Conservation (phyloP, 805 yeast species). For the Yarrowia keelungensis region DNA sequence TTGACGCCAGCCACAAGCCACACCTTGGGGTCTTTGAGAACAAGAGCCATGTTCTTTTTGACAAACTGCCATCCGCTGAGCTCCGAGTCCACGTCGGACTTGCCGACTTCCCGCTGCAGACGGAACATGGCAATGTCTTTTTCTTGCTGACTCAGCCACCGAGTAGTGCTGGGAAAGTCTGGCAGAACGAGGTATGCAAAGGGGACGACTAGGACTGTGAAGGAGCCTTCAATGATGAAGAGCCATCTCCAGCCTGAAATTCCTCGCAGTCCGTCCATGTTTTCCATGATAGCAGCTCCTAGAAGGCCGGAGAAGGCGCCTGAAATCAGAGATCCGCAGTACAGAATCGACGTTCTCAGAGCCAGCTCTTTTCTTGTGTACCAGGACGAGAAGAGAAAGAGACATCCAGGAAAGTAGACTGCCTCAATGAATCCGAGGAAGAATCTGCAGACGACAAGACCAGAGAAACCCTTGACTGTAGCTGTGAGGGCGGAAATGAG, state of each 20-base stretch:
- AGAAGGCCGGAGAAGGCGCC: conserved; percentile 66
- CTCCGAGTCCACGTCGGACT: conserved; percentile 12
- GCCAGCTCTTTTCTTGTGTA: conserved; percentile 60
- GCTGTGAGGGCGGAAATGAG: conserved; percentile 58
- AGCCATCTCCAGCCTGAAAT: conserved; percentile 62
- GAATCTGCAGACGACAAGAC: conserved; percentile 55
- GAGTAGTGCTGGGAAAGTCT: conserved; percentile 58
- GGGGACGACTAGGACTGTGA: conserved; percentile 43
- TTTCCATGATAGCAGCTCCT: conserved; percentile 60
- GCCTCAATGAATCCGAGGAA: conserved; percentile 59
- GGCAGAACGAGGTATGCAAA: conserved; percentile 59
- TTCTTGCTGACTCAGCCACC: conserved; percentile 43
- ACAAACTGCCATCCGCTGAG: conserved; percentile 2
- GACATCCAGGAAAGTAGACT: conserved; percentile 58
- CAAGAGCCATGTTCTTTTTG: conserved; percentile 39
- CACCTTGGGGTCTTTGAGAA: conserved; percentile 44
- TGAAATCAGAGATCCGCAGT: conserved; percentile 58
- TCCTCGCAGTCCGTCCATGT: conserved; percentile 54
- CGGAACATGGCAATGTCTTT: conserved; percentile 41
- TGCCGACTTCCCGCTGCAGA: conserved; percentile 41
- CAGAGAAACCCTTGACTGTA: conserved; percentile 55
- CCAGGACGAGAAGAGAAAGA: conserved; percentile 62
- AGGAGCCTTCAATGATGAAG: conserved; percentile 63
- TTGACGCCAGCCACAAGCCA: conserved; percentile 41
- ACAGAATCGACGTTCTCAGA: conserved; percentile 58